Conservation (phyloP, 2,329 filamentous ascomycete species). For the Chaetomium globosum region DNA sequence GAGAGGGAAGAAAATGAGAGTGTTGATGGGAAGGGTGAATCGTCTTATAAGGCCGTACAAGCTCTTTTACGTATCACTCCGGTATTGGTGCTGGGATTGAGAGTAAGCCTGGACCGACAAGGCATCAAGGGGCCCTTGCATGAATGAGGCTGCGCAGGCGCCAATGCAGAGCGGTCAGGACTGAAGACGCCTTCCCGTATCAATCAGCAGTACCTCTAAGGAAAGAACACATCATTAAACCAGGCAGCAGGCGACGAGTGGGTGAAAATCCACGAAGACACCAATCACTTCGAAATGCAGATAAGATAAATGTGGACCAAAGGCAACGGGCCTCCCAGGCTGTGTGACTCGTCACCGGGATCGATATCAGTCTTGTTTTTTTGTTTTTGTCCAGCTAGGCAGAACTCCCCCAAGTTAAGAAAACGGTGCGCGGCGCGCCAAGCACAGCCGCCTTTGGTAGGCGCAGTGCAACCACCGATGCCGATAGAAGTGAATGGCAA, state of each 20-base stretch:
- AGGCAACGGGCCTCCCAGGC: background rate
- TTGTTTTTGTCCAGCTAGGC: conserved; percentile 3
- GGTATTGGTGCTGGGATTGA: background rate
- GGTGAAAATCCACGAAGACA: background rate
- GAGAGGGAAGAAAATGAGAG: background rate
- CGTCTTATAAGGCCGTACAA: background rate
- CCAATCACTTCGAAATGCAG: background rate
- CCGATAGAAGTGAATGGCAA: too few relatives aligned
- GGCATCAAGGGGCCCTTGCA: background rate
- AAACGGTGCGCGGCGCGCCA: background rate
- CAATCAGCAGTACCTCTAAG: too few relatives aligned
- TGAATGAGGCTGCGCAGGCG: conserved; percentile 3
- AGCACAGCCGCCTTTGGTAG: conserved; percentile 19
- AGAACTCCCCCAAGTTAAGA: background rate
- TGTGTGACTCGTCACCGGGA: conserved; percentile 13
- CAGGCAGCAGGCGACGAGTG: conserved; percentile 1
- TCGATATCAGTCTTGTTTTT: background rate
- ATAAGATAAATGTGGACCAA: background rate
- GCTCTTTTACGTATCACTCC: background rate
- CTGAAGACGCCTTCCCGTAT: background rate
- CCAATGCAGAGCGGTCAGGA: background rate
- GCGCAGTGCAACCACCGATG: background rate
- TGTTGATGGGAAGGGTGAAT: background rate
- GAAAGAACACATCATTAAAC: conserved; percentile 8
- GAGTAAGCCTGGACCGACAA: background rate